Evolutionary conservation across 495 filamentous ascomycete species (phyloP).

Genomic region (Aspergillus funiculosus): DNA sequence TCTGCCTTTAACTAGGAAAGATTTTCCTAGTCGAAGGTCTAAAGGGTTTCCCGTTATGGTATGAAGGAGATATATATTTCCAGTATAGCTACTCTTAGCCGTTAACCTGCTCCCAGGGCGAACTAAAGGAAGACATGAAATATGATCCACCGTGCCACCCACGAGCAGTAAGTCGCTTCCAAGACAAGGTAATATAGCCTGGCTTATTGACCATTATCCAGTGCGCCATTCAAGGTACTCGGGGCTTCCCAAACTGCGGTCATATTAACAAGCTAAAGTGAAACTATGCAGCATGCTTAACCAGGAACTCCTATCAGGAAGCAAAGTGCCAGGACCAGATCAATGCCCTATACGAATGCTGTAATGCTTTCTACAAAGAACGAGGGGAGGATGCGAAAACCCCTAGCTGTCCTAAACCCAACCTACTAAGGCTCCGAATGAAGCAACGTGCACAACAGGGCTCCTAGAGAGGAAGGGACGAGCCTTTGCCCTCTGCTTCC

Average conservation of each 20-base stretch:
- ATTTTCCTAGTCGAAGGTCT: background rate
- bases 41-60: conserved; percentile 41
- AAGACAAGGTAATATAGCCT: conserved; percentile 1
- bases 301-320: conserved; percentile 82
- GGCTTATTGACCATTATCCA: conserved; percentile 28
- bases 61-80: conserved; percentile 12
- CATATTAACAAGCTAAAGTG: conserved; percentile 7
- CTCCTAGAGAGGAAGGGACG: too few relatives aligned
- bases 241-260: background rate
- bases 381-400: conserved; percentile 72
- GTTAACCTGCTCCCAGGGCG: conserved; percentile 30
- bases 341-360: conserved; percentile 93
- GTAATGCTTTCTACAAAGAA: conserved; percentile 77
- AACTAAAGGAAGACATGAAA: conserved; percentile 63
- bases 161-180: conserved; percentile 60
- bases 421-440: conserved; percentile 76
- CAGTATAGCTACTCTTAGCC: background rate
- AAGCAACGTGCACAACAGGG: conserved; percentile 60
- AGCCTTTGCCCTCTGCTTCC: background rate
- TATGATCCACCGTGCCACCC: conserved; percentile 82
- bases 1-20: too few relatives aligned
- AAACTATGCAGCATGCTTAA: conserved; percentile 62
- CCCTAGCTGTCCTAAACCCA: conserved; percentile 80
- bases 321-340: conserved; percentile 73
- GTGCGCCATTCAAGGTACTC: conserved; percentile 93